A percentile compares a stretch with the other conserved stretches of the same genome.
phyloP scores from a whole-genome alignment of 768 basidiomycete genomes.

The Mycena haematopus region DNA sequence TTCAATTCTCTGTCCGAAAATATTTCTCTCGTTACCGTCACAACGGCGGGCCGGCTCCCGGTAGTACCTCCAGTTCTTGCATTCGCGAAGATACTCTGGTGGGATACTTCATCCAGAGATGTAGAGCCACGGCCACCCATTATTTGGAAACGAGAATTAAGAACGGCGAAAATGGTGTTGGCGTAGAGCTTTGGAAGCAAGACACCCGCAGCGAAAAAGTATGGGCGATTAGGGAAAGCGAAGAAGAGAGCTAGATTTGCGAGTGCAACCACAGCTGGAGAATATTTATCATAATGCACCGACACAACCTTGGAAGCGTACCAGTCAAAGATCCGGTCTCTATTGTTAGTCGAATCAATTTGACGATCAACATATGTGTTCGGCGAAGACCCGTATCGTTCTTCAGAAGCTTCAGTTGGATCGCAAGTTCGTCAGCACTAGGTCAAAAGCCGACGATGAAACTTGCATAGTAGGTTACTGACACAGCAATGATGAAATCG shows the following conservation, averaged over 20 bases:
- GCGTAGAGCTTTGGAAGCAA: slow-evolving; percentile 1
- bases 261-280: not conserved
- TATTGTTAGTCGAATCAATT: not conserved
- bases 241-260: not conserved
- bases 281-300: not conserved
- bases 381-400: not conserved
- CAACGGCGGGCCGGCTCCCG: not conserved
- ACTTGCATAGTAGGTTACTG: not conserved
- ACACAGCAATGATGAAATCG: not conserved
- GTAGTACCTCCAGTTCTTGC: not conserved
- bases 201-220: not conserved
- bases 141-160: not conserved
- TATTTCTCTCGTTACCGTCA: not conserved
- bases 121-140: not conserved
- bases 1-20: not conserved
- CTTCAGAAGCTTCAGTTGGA: not conserved
- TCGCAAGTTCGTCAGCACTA: not conserved
- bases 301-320: not conserved
- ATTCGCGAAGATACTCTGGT: not conserved
- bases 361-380: not conserved
- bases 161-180: slow-evolving; percentile 2
- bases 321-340: slow-evolving; percentile 1
- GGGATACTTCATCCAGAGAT: not conserved
- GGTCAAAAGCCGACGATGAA: not conserved
- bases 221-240: not conserved